A percentile compares a stretch with the other conserved stretches of the same genome.
phyloP scores from a whole-genome alignment of 805 yeast species.

The Wickerhamiella azymoides region DNA sequence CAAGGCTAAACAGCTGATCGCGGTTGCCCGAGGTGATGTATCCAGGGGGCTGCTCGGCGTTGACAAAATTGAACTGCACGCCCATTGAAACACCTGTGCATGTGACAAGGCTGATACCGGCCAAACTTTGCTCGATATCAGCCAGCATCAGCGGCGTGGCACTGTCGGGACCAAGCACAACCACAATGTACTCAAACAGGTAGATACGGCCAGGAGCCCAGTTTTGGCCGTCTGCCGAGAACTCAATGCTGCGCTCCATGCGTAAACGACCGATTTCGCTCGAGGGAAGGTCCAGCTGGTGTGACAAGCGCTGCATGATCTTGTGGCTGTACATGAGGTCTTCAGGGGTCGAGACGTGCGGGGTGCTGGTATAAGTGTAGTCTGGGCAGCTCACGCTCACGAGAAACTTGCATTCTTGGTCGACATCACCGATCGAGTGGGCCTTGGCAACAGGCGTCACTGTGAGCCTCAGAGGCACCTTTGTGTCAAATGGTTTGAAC shows the following conservation, averaged over 20 bases:
- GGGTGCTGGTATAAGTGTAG: background rate
- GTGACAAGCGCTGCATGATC: background rate
- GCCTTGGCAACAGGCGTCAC: slow-evolving; percentile 1
- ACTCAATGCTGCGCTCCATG: background rate
- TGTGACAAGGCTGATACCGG: background rate
- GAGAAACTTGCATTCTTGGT: slow-evolving; percentile 2
- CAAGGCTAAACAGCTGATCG: slow-evolving; percentile 7
- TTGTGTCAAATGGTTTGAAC: background rate
- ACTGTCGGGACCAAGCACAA: background rate
- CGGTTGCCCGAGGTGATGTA: slow-evolving; percentile 1
- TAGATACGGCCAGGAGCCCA: slow-evolving; percentile 4
- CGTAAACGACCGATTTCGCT: slow-evolving; percentile 5
- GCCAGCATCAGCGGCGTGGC: background rate
- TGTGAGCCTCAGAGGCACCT: background rate
- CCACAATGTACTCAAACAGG: background rate
- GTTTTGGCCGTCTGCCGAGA: background rate
- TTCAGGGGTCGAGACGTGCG: background rate
- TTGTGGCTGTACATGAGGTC: background rate
- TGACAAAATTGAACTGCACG: background rate
- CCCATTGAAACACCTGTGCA: background rate
- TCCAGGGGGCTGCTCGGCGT: background rate
- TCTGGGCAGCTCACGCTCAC: slow-evolving; percentile 7
- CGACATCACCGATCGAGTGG: background rate
- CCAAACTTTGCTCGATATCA: background rate
- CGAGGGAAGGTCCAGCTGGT: background rate